Conservation (phyloP, 2,329 filamentous ascomycete genomes). For the Chalara sp. region DNA sequence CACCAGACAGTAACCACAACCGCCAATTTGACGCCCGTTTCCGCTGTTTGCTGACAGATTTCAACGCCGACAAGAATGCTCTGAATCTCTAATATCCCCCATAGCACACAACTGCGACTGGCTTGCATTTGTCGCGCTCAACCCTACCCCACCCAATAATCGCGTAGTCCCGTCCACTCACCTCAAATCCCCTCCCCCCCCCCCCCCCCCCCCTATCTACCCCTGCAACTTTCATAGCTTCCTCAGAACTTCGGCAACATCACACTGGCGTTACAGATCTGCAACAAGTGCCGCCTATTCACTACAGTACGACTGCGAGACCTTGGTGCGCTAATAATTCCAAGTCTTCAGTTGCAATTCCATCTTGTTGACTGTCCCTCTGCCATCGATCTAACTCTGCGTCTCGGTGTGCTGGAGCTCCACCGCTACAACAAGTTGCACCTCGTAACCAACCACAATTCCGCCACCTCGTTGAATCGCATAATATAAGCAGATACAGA, state of each 20-base stretch:
- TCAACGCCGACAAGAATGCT: no score
- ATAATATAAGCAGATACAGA: not conserved
- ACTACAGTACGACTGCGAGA: slow-evolving; percentile 5
- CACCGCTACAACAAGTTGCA: slow-evolving; percentile 4
- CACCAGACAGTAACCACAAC: not conserved
- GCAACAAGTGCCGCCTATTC: slow-evolving; percentile 31
- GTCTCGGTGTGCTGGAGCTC: not conserved
- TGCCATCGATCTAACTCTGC: not conserved
- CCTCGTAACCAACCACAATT: slow-evolving; percentile 7
- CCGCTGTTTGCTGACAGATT: no score
- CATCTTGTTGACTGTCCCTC: not conserved
- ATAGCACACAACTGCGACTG: no score
- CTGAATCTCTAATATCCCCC: no score
- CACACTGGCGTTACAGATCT: slow-evolving; percentile 28
- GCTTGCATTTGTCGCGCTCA: no score
- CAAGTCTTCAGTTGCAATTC: not conserved
- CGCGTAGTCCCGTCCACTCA: no score
- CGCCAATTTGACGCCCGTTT: no score
- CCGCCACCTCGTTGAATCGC: slow-evolving; percentile 9
- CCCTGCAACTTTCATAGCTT: slow-evolving; percentile 27
- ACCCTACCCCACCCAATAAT: no score
- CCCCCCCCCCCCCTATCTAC: slow-evolving; percentile 12
- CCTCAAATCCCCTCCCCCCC: not conserved
- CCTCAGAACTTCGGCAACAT: not conserved
- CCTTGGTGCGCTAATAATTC: slow-evolving; percentile 5